phyloP scores from a whole-genome alignment of 371 early-diverging fungal species.

The Rhizopus microsporus region DNA sequence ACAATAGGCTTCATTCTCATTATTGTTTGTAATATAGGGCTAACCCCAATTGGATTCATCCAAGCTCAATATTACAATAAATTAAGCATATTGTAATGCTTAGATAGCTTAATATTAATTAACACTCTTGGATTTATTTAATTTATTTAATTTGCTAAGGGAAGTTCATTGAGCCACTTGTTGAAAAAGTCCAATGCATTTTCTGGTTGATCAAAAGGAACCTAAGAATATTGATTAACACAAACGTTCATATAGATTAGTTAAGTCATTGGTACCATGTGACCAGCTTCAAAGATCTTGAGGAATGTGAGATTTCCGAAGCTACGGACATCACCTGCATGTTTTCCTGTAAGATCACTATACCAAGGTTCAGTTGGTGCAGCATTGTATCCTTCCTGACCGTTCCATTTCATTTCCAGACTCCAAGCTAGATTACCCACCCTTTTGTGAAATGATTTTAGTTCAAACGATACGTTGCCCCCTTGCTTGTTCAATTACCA shows the following conservation, averaged over 20 bases:
- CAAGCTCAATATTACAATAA: too few relatives aligned
- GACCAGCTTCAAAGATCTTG: constrained; percentile 82
- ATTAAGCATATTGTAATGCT: too few relatives aligned
- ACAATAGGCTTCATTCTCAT: too few relatives aligned
- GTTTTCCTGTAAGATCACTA: constrained; percentile 29
- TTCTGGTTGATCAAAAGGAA: constrained; percentile 67
- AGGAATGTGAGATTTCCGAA: constrained; percentile 77
- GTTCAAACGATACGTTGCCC: background rate
- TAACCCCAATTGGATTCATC: too few relatives aligned
- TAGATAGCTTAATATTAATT: too few relatives aligned
- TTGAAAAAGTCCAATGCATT: constrained; percentile 56
- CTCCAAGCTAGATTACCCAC: constrained; percentile 90
- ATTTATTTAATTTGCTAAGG: constrained; percentile 16
- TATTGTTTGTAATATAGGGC: too few relatives aligned
- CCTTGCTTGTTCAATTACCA: constrained; percentile 14
- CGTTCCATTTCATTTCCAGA: constrained; percentile 76
- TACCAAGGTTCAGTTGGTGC: constrained; percentile 56
- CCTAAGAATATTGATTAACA: constrained; percentile 18
- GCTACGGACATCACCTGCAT: constrained; percentile 73
- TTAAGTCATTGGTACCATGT: constrained; percentile 60
- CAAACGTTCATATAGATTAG: background rate
- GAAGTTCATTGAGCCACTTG: constrained; percentile 48
- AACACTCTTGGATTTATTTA: too few relatives aligned
- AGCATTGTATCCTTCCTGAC: constrained; percentile 62
- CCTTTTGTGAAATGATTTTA: constrained; percentile 22